Conservation (phyloP, 129 eudicot species). For the Arctium lappa region DNA sequence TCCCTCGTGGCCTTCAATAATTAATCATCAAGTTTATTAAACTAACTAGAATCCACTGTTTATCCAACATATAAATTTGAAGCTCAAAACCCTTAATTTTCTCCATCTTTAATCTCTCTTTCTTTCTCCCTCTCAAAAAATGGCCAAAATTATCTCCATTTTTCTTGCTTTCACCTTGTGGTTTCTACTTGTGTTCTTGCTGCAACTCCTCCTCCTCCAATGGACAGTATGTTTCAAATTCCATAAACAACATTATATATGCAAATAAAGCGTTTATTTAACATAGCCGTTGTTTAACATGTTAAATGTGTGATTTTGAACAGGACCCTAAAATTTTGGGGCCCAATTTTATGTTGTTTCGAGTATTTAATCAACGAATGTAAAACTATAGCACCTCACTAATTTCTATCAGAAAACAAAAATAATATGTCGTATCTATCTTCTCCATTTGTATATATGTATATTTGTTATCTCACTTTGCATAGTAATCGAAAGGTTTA, state of each 20-base stretch:
- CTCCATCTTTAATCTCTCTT: not conserved
- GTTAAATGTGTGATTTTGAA: no score
- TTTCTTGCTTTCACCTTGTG: constrained; percentile 28
- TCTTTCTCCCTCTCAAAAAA: constrained; percentile 10
- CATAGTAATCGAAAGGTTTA: no score
- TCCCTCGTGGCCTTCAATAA: constrained; percentile 26
- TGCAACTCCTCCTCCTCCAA: constrained; percentile 23
- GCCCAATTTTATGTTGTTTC: no score
- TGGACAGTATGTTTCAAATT: constrained; percentile 39
- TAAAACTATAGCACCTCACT: no score
- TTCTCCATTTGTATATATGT: no score
- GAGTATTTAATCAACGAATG: no score
- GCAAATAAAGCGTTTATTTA: no score
- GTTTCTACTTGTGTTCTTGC: constrained; percentile 31
- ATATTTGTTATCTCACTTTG: no score
- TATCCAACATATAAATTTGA: constrained; percentile 8
- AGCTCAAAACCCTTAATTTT: not conserved
- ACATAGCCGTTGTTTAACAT: no score
- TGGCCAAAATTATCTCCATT: constrained; percentile 23
- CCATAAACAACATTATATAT: not conserved
- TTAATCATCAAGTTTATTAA: not conserved
- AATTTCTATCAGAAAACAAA: no score
- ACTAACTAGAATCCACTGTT: not conserved
- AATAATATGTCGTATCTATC: no score
- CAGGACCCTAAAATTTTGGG: no score